Evolutionary conservation across 2,329 filamentous ascomycete species (phyloP).

Genomic region (Penicillium sp.): DNA sequence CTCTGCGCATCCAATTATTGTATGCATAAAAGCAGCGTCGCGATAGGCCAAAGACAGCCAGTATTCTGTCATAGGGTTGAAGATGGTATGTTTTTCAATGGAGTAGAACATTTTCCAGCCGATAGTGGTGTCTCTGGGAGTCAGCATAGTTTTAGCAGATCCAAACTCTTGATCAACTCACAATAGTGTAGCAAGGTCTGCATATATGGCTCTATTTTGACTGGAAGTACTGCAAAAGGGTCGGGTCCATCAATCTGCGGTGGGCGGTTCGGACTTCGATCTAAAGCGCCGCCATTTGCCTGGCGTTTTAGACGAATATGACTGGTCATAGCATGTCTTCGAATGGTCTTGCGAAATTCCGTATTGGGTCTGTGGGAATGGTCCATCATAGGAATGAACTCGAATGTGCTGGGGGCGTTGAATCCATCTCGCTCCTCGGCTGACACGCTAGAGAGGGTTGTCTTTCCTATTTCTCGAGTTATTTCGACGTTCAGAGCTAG

Average conservation of each 20-base stretch:
- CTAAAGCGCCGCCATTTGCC: neutral
- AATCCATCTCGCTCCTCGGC: no score
- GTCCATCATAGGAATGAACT: conserved; percentile 2
- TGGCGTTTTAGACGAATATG: neutral
- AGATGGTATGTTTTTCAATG: conserved; percentile 1
- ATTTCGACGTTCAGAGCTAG: no score
- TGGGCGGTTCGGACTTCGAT: neutral
- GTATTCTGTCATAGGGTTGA: conserved; percentile 6
- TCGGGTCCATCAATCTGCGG: conserved; percentile 2
- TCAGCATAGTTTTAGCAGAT: neutral
- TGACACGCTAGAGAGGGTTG: no score
- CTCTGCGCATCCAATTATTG: conserved; percentile 1
- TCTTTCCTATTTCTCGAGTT: no score
- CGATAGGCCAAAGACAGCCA: neutral
- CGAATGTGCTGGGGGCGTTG: neutral
- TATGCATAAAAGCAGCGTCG: conserved; percentile 5
- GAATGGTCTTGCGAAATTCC: conserved; percentile 1
- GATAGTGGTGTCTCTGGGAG: neutral
- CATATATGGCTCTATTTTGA: conserved; percentile 1
- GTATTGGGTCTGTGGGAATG: neutral
- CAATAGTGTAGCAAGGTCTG: conserved; percentile 3
- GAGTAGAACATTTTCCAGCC: conserved; percentile 5
- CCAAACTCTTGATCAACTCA: no score
- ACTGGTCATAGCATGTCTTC: conserved; percentile 3
- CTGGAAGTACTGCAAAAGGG: conserved; percentile 2